Evolutionary conservation across 1,284 basidiomycete genomes (phyloP), one percentile per base, ranked within the genome.

Genomic region (Ceratobasidium sp.): DNA sequence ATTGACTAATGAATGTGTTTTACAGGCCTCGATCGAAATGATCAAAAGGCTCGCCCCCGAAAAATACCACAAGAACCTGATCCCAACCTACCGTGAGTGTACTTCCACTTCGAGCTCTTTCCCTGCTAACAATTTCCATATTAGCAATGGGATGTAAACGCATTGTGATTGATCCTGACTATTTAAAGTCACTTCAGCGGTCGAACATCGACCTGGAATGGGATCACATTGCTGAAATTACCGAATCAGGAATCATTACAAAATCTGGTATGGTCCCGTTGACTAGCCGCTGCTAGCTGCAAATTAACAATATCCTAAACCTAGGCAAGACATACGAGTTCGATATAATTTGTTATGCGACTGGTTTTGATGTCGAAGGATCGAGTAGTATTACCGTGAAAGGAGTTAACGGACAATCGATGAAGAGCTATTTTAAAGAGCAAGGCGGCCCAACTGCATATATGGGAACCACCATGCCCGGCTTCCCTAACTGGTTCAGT

Each of bases 111-210:
- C 36, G 60, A 47, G 29, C 9, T 17, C 41, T 57, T 54, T 27
- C 19, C 4, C 0, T 86, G 86, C 65, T 89, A 87, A 79, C 89
- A 88, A 51, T n/a, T 60, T n/a, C 27, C 24, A 11, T 44, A 48
- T 51, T 56, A 73, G 71, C 71, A 0, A 27, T 73, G 5, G 71
- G 71, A 19, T 73, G 71, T 50, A 73, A 73, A 33, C 71, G 89
- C 36, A 84, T 89, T 14, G 86, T 90, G 33, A 81, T 87, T 62
- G 87, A 90, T 78, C 85, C 87, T 17, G 85, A 83, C 9, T 90
- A 89, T 77, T 82, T 90, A 31, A 80, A 85, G 41, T 82, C 84
- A 31, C 81, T 91, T 51, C 81, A 87, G 73, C 82, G 83, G 65
- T 84, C 86, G 3, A 90, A 91, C 78, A 87, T 90, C 31, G 81